Evolutionary conservation across 805 yeast genomes (phyloP).

Genomic region (Maudiozyma pseudohumilis): DNA sequence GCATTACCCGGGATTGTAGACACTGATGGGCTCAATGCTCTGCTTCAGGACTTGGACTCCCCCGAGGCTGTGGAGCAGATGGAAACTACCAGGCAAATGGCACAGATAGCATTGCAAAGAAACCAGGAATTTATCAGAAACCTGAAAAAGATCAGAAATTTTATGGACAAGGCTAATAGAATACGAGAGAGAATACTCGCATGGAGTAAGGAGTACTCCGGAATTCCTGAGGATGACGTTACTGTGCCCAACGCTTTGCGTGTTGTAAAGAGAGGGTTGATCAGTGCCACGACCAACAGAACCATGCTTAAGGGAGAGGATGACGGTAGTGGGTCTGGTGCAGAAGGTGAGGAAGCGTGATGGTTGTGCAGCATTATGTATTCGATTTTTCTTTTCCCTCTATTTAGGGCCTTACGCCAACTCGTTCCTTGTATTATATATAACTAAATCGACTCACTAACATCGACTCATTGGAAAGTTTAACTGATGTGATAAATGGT

Average conservation of each 20-base stretch:
- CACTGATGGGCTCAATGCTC: conserved; percentile 9
- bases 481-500: too few species aligned
- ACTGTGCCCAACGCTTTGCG: conserved; percentile 29
- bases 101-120: conserved; percentile 71
- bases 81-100: conserved; percentile 61
- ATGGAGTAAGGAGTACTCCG: conserved; percentile 85
- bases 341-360: conserved; percentile 4
- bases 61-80: conserved; percentile 38
- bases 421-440: too few species aligned
- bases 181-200: conserved; percentile 56
- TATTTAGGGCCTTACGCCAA: too few species aligned
- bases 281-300: conserved; percentile 29
- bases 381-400: too few species aligned
- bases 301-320: conserved; percentile 14
- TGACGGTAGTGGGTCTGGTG: conserved; percentile 3
- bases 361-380: too few species aligned
- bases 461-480: too few species aligned
- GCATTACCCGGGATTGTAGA: conserved; percentile 38
- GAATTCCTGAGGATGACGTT: conserved; percentile 41
- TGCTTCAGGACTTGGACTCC: conserved; percentile 4
- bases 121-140: conserved; percentile 81
- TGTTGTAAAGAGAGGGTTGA: conserved; percentile 29
- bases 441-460: too few species aligned
- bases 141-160: conserved; percentile 60
- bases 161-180: conserved; percentile 68